Evolutionary conservation across 495 filamentous ascomycete genomes (phyloP), one percentile per base, ranked within the genome.

Genomic region (Talaromyces adpressus): DNA sequence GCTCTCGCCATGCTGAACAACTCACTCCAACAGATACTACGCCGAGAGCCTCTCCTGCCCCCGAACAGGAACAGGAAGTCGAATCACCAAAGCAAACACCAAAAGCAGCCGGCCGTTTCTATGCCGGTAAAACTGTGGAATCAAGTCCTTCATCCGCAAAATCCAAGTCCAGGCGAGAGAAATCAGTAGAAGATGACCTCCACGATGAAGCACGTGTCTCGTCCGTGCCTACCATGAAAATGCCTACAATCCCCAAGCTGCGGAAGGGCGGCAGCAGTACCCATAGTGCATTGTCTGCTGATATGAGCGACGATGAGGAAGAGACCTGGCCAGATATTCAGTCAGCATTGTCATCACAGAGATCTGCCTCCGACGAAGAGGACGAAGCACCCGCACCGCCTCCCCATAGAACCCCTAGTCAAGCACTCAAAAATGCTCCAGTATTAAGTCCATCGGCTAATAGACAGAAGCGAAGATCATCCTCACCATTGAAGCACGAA

Each of bases 401-500:
- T 8, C 78, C 79, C 61, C 83, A 84, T 70, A 76, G 79, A 22
- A 78, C 74, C 20, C 75, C 80, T 45, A 82, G 70, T 66, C 72
- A 78, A 62, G 72, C 78, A 53, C 77, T 71, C 69, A 88, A 77
- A 77, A 79, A 67, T 45, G 73, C 76, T 36, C 84, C 84, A 36
- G 77, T 84, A 4, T 76, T 84, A 16, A 61, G 81, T 75, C 56
- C 73, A 62, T 66, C 69, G 66, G 53, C 69, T 70, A 64, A 66
- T 25, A 78, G 76, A 27, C 72, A 82, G 11, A 88, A 84, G 68
- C 82, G 93, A 30, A 84, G 91, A 6, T 89, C 87, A 27, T 98
- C 95, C 4, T 98, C 95, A 8, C 95, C 95, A 8, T 80, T 99
- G 63, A 99, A 99, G 75, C 94, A 97, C 68, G 92, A 99, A 77